Evolutionary conservation across 345 rosid genomes (phyloP).

Genomic region (Reutealis trisperma): DNA sequence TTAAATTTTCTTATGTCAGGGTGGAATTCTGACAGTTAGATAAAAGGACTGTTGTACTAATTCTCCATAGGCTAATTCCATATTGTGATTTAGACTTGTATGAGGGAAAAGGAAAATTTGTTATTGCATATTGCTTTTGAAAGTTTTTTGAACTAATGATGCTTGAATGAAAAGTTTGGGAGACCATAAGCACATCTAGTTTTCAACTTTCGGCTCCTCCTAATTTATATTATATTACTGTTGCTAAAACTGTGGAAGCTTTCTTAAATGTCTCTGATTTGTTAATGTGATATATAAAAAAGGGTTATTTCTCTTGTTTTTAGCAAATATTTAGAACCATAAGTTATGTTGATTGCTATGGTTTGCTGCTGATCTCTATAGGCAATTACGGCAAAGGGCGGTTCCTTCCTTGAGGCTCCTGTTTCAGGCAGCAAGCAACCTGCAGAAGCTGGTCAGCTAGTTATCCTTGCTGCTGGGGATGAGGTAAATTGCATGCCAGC

Average conservation of each 20-base stretch:
- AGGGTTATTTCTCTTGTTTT: not conserved
- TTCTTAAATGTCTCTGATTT: not conserved
- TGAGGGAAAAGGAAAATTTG: not conserved
- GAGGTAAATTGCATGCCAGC: conserved; percentile 46
- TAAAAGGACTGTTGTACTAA: not conserved
- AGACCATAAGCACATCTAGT: not conserved
- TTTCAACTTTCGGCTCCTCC: not conserved
- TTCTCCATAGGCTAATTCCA: not conserved
- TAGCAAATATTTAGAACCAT: not conserved
- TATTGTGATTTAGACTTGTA: not conserved
- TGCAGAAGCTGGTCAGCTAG: conserved; percentile 94
- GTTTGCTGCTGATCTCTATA: conserved; percentile 26
- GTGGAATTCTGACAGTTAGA: not conserved
- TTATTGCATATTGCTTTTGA: not conserved
- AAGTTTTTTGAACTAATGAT: not conserved
- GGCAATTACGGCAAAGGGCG: conserved; percentile 82
- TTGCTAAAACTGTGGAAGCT: not conserved
- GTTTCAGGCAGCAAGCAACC: conserved; percentile 98
- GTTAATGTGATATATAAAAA: not conserved
- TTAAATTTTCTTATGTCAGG: not conserved
- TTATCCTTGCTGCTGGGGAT: conserved; percentile 93
- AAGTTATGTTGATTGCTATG: not conserved
- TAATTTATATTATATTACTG: not conserved
- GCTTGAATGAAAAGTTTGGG: not conserved
- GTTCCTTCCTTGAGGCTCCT: conserved; percentile 84